A percentile compares a stretch with the other conserved stretches of the same genome.
These are phyloP conservation scores for Botrytis paeoniae DNA, from an alignment of 2,329 filamentous ascomycete genomes.

Conservation along the genomic window DNA sequence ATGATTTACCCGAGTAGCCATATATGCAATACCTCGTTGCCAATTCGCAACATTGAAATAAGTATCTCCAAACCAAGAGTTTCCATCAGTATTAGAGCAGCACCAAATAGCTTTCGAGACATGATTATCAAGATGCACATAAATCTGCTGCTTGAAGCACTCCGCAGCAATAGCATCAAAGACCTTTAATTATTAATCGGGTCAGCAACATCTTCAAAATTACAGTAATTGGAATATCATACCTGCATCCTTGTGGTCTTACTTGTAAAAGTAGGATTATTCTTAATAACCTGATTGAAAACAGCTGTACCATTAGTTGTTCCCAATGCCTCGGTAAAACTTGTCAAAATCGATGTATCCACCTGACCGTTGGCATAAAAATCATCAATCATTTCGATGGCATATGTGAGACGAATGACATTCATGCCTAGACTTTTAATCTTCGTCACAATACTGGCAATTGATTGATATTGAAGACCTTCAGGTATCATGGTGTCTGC, in stretches of 20 bases:
- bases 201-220: not conserved
- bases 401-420: constrained; percentile 59
- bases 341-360: constrained; percentile 47
- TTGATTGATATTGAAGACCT: constrained; percentile 59
- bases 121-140: constrained; percentile 60
- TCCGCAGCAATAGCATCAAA: constrained; percentile 63
- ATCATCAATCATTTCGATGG: constrained; percentile 62
- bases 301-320: constrained; percentile 51
- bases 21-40: constrained; percentile 57
- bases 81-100: constrained; percentile 53
- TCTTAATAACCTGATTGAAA: constrained; percentile 50
- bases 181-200: constrained; percentile 37
- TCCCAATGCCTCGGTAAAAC: constrained; percentile 48
- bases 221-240: not conserved
- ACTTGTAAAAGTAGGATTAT: constrained; percentile 55
- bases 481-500: constrained; percentile 64
- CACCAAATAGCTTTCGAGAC: constrained; percentile 59
- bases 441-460: constrained; percentile 52
- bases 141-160: constrained; percentile 52
- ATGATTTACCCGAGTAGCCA: constrained; percentile 53
- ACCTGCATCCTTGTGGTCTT: constrained; percentile 52
- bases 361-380: constrained; percentile 47
- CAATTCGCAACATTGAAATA: constrained; percentile 59
- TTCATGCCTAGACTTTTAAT: constrained; percentile 60
- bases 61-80: constrained; percentile 59